phyloP scores from a whole-genome alignment of 495 filamentous ascomycete species.

The Lophium mytilinum region DNA sequence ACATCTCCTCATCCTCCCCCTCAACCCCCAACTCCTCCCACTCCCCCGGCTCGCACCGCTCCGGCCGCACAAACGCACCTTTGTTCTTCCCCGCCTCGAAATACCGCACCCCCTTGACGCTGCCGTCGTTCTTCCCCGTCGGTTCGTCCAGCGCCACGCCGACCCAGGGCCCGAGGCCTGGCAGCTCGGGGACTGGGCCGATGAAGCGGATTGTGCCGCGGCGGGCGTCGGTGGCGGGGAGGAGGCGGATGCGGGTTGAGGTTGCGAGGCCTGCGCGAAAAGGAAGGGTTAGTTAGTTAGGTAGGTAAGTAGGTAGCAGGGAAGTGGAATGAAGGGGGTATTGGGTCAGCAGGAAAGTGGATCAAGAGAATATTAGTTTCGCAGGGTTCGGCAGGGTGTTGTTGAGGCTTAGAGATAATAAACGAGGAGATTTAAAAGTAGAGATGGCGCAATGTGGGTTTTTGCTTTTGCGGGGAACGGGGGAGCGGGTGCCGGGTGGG shows the following conservation, averaged over 20 bases:
- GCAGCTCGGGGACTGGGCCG: slow-evolving; percentile 75
- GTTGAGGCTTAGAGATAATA: no score
- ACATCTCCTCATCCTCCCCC: slow-evolving; percentile 73
- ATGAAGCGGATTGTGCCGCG: slow-evolving; percentile 79
- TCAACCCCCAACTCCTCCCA: slow-evolving; percentile 54
- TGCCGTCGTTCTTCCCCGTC: slow-evolving; percentile 84
- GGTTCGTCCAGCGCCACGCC: slow-evolving; percentile 82
- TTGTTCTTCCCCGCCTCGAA: slow-evolving; percentile 66
- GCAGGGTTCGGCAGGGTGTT: no score
- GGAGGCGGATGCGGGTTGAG: slow-evolving; percentile 56
- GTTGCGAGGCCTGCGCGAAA: slow-evolving; percentile 48
- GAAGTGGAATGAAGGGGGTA: neutral
- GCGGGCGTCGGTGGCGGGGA: slow-evolving; percentile 53
- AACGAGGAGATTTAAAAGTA: no score
- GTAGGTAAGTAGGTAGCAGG: neutral
- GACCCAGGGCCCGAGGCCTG: slow-evolving; percentile 64
- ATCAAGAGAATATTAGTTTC: no score
- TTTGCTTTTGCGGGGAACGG: no score
- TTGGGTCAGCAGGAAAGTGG: neutral
- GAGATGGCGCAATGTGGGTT: neutral
- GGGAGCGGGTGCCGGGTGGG: no score
- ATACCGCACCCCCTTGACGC: slow-evolving; percentile 66
- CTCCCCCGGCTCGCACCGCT: slow-evolving; percentile 82
- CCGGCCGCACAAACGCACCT: slow-evolving; percentile 83
- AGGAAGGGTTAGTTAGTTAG: neutral